Evolutionary conservation across 768 basidiomycete species (phyloP), one percentile per base, ranked within the genome.

Genomic region (Terana coerulea): DNA sequence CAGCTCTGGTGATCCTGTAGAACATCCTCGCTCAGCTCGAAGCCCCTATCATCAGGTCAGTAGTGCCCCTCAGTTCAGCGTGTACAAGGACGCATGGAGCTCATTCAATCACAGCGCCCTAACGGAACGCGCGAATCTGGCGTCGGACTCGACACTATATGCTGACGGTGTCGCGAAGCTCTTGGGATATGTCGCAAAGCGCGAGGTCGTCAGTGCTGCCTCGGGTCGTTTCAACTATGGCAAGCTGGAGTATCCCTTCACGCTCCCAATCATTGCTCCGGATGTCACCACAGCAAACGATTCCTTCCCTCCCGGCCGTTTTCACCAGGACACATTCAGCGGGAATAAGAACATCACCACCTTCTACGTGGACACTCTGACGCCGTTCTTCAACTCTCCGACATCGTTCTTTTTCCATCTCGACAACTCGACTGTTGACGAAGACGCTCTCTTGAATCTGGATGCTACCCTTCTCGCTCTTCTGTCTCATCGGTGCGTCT

Each of bases 191-290:
- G 19, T 55, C 3, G n/a, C 30, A 6, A 25, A 33, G 30, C 49
- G 26, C 21, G 49, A 51, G 24, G 25, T 26, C 17, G 22, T 45
- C 31, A 29, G 33, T 25, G 45, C 48, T 5, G 29, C 33, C 2
- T 25, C 34, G 8, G 54, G 54, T 3, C 34, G 54, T 3, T 55
- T 28, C 37, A 45, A 34, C 33, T 54, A 54, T 34, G 53, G 53
- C 21, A 54, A 50, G 26, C 53, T 54, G 15, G 53, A 54, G 29
- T 54, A 54, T 26, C 53, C 53, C 5, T 54, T 44, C 35, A 50
- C 53, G 6, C 37, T 49, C 15, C 41, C 41, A 6, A 21, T 25
- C 10, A 21, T 53, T n/a, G 17, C 28, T 3, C 53, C 53, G 5
- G 53, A 54, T 43, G 30, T 25, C 8, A 25, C 48, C 9, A 43